Evolutionary conservation across 2,329 filamentous ascomycete species (phyloP), one percentile per base, ranked within the genome.

Genomic region (Cordyceps cateniannulata): DNA sequence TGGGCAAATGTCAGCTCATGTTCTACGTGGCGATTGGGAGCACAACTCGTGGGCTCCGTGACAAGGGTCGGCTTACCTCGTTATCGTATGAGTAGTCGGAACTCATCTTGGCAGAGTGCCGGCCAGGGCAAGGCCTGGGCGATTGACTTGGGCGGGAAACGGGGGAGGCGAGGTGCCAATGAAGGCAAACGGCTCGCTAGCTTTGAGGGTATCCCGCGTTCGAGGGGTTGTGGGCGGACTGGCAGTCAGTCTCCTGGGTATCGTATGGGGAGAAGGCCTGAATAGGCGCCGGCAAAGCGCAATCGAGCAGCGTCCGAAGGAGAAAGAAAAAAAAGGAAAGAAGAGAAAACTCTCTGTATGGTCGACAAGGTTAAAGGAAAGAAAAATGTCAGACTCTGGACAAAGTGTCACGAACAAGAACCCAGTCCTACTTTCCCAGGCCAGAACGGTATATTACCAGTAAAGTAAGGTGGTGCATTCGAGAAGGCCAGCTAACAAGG

Each of bases 21-120:
- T 35, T 16, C n/a, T 42, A 32, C 27, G 18, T 45, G 20, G 7
- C 9, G n/a, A 6, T 12, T 10, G 14, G 32, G 14, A 35, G 10
- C 10, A 9, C 32, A 35, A 35, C 32, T 35, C 7, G 32, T 35
- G 10, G 8, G 32, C 10, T 35, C 32, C 7, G 32, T 35, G 10
- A 35, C 6, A 35, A 9, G 32, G 32, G 8, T 35, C 40, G 58
- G 60, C 75, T 65, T 73, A 89, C 88, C 85, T 95, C 86, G 73
- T 96, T 90, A 84, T 99, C 95, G 80, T 99, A 99, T 70, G 90
- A 96, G 82, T 99, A 99, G 77, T 98, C 93, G 71, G 90, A 91
- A 73, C 88, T 93, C 86, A 95, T 95, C 74, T 80, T 87, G 78
- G 69, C 75, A 68, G 68, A 35, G 67, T 66, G 63, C 68, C 68